Percentiles rank a stretch among this genome's conserved stretches.
phyloP scores from a whole-genome alignment of 768 basidiomycete species.

The Clathrus columnatus region DNA sequence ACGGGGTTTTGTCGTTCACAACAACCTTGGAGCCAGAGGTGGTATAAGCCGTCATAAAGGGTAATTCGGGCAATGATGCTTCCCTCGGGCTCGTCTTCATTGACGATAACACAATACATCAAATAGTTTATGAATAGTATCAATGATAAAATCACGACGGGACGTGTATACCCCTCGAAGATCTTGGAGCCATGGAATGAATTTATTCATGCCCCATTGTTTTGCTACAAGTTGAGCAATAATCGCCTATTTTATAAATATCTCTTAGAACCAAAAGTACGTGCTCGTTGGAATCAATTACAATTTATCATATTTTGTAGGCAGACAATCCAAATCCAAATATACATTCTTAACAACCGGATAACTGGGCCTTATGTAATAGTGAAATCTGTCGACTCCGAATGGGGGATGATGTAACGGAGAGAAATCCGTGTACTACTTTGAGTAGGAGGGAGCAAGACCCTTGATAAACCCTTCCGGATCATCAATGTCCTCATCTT shows the following conservation, averaged over 20 bases:
- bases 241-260: slow-evolving; percentile 40
- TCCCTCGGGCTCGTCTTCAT: slow-evolving; percentile 21
- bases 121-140: slow-evolving; percentile 55
- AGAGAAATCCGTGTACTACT: slow-evolving; percentile 24
- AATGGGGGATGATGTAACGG: neutral
- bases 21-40: slow-evolving; percentile 17
- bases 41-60: slow-evolving; percentile 39
- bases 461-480: slow-evolving; percentile 40
- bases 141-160: slow-evolving; percentile 57
- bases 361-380: slow-evolving; percentile 79
- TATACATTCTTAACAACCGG: slow-evolving; percentile 68
- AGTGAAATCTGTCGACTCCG: slow-evolving; percentile 43
- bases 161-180: slow-evolving; percentile 45
- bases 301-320: no score
- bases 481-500: slow-evolving; percentile 28
- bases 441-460: slow-evolving; percentile 55
- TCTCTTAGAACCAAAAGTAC: slow-evolving; percentile 82
- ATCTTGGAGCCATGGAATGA: slow-evolving; percentile 73
- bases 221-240: slow-evolving; percentile 50
- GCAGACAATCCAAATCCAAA: no score
- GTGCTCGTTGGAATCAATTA: no score
- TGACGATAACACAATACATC: slow-evolving; percentile 34
- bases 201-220: slow-evolving; percentile 61
- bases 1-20: slow-evolving; percentile 20
- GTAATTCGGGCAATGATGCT: no score